phyloP scores from a whole-genome alignment of 2,329 filamentous ascomycete species.

The Pseudogymnoascus sp. region DNA sequence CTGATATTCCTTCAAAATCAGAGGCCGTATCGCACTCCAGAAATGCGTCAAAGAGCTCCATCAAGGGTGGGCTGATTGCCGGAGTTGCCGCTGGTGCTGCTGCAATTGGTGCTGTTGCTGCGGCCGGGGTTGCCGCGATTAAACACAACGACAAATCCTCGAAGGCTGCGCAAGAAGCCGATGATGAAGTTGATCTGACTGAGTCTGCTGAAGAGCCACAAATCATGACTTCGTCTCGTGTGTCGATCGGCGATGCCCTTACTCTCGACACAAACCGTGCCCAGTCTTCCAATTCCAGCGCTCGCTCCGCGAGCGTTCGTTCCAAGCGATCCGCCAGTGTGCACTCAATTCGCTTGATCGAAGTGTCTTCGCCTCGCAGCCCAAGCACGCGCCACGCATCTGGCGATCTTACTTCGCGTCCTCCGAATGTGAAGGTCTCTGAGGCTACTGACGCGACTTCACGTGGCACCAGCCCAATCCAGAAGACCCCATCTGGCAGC shows the following conservation, averaged over 20 bases:
- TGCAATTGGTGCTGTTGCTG: conserved; percentile 18
- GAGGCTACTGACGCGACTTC: neutral
- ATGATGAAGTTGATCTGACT: conserved; percentile 19
- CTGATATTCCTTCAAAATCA: neutral
- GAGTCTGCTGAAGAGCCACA: conserved; percentile 28
- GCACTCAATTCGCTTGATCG: conserved; percentile 29
- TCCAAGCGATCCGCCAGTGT: conserved; percentile 22
- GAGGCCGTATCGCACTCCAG: neutral
- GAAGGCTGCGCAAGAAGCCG: conserved; percentile 13
- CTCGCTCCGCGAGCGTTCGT: conserved; percentile 24
- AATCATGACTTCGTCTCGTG: conserved; percentile 30
- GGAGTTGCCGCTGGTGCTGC: conserved; percentile 17
- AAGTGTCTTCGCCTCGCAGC: conserved; percentile 24
- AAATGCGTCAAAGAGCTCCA: neutral
- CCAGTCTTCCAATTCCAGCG: conserved; percentile 10
- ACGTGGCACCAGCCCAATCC: neutral
- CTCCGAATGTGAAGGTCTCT: neutral
- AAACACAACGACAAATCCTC: conserved; percentile 20
- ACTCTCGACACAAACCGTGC: conserved; percentile 19
- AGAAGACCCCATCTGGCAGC: conserved; percentile 1
- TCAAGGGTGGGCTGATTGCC: conserved; percentile 12
- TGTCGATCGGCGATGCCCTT: conserved; percentile 26
- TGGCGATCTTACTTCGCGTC: neutral
- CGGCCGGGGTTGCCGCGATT: conserved; percentile 18
- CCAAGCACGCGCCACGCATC: conserved; percentile 12